Evolutionary conservation across 2,329 filamentous ascomycete species (phyloP).

Genomic region (Anthostomella pinea): DNA sequence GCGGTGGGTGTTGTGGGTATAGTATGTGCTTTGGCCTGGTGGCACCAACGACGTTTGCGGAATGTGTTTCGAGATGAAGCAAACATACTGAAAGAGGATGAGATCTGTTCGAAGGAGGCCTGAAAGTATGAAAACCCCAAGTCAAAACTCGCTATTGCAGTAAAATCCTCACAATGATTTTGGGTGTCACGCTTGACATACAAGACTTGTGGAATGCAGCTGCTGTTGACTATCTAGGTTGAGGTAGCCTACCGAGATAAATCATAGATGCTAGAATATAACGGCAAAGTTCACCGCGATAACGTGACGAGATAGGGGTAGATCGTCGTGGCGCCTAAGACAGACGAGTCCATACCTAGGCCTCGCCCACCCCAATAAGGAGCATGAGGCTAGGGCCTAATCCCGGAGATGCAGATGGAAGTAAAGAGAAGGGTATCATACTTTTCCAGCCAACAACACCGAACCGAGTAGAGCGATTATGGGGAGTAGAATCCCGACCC

Average conservation of each 20-base stretch:
- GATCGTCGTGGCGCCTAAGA: too few species aligned
- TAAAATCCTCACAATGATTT: too few species aligned
- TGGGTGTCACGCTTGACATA: too few species aligned
- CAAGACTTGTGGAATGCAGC: too few species aligned
- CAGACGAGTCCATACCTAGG: too few species aligned
- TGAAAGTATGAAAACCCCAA: too few species aligned
- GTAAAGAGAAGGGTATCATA: slow-evolving; percentile 28
- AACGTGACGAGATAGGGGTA: too few species aligned
- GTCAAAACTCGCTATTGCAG: too few species aligned
- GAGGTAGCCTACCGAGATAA: not conserved
- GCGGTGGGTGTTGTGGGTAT: slow-evolving; percentile 24
- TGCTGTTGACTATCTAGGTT: not conserved
- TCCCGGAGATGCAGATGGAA: not conserved
- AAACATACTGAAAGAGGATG: slow-evolving; percentile 21
- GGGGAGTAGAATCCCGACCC: too few species aligned
- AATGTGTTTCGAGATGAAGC: slow-evolving; percentile 30
- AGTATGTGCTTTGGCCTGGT: slow-evolving; percentile 31
- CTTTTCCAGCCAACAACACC: slow-evolving; percentile 19
- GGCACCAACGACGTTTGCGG: slow-evolving; percentile 32
- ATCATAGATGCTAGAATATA: not conserved
- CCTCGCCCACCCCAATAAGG: too few species aligned
- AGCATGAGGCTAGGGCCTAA: not conserved
- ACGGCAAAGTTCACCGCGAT: too few species aligned
- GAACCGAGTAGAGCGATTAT: slow-evolving; percentile 8
- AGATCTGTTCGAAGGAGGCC: slow-evolving; percentile 7